Percentiles rank a stretch among this genome's conserved stretches.
These are phyloP conservation scores for Paramecium sonneborni DNA, from an alignment of 73 alveolate species.

Conservation along the genomic window DNA sequence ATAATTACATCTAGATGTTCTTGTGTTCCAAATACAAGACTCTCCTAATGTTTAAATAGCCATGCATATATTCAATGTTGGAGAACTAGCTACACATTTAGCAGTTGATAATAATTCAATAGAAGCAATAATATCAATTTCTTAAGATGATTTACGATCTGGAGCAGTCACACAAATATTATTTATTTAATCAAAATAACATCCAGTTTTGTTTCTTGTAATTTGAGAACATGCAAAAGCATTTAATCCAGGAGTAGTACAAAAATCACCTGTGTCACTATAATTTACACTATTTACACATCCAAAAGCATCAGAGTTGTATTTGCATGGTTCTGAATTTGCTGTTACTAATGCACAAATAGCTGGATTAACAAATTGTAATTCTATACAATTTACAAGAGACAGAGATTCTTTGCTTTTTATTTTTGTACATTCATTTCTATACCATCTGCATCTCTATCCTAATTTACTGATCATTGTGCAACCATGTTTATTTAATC, in stretches of 20 bases:
- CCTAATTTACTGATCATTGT: background rate
- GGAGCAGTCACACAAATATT: background rate
- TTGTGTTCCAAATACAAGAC: background rate
- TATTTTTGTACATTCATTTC: background rate
- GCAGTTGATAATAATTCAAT: background rate
- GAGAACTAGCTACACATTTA: conserved; percentile 11
- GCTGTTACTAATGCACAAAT: conserved; percentile 5
- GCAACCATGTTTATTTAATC: conserved; percentile 27
- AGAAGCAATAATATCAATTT: background rate
- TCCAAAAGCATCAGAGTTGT: background rate
- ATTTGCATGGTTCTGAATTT: background rate
- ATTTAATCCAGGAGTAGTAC: conserved; percentile 2
- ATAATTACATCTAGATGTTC: background rate
- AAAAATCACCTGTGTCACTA: background rate
- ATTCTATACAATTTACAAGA: background rate
- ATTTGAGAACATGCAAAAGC: background rate
- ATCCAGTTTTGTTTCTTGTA: background rate
- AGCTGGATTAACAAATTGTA: conserved; percentile 25
- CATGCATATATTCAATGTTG: background rate
- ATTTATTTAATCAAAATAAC: background rate
- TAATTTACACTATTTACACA: background rate
- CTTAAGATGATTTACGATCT: background rate
- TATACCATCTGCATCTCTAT: conserved; percentile 15
- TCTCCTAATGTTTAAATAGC: background rate
- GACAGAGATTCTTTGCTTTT: background rate